Conservation (phyloP, 768 basidiomycete genomes). For the Tricholoma sp. region DNA sequence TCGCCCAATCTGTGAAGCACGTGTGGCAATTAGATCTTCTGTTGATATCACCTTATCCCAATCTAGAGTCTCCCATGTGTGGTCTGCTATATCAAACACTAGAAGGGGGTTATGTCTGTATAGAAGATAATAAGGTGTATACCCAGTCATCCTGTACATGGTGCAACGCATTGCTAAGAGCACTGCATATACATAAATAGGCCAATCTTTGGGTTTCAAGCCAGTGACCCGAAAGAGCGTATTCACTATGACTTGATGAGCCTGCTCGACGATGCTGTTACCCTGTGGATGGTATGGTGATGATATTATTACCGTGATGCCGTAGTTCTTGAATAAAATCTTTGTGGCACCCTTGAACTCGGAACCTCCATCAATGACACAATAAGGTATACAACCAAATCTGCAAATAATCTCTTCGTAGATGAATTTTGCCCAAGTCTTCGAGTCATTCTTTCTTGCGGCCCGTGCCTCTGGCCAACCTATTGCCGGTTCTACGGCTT, state of each 20-base stretch:
- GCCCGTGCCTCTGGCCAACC: constrained; percentile 22
- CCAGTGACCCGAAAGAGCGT: constrained; percentile 16
- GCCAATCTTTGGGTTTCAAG: constrained; percentile 13
- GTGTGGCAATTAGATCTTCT: constrained; percentile 20
- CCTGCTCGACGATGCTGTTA: constrained; percentile 25
- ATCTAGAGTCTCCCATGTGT: constrained; percentile 15
- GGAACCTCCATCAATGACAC: neutral
- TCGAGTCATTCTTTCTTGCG: too few relatives aligned
- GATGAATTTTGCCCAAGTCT: too few relatives aligned
- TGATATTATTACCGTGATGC: constrained; percentile 20
- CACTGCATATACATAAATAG: constrained; percentile 14
- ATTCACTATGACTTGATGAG: constrained; percentile 20
- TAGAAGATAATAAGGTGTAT: constrained; percentile 17
- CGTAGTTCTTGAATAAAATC: constrained; percentile 15
- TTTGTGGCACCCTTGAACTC: neutral
- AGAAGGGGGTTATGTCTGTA: neutral
- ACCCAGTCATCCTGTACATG: too few relatives aligned
- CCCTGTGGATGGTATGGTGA: constrained; percentile 27
- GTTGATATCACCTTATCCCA: constrained; percentile 9
- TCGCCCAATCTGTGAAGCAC: neutral
- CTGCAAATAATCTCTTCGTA: too few relatives aligned
- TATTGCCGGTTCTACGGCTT: constrained; percentile 17
- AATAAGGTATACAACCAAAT: too few relatives aligned
- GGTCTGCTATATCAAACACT: constrained; percentile 20
- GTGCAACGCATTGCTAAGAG: constrained; percentile 21